Percentiles rank a stretch among this genome's conserved stretches.
Conservation (phyloP, 2,329 filamentous ascomycete genomes). For the Talaromyces sp. region DNA sequence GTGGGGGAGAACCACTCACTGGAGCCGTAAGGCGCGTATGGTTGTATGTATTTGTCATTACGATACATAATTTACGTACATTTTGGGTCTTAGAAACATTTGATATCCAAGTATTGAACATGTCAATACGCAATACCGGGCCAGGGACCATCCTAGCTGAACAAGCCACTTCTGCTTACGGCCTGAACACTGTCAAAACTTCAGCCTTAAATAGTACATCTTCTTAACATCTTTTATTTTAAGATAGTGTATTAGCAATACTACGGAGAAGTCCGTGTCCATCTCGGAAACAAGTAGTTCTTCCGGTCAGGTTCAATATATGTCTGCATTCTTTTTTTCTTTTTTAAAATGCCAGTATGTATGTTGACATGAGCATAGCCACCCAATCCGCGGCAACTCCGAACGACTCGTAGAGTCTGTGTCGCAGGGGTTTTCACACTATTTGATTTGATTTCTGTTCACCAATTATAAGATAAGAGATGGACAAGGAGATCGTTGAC, state of each 20-base stretch:
- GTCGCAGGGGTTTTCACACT: not conserved
- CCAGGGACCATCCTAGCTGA: not conserved
- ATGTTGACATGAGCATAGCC: not conserved
- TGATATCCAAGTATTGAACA: not conserved
- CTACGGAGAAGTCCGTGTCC: not conserved
- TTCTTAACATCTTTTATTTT: too few species aligned
- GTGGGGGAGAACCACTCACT: conserved; percentile 1
- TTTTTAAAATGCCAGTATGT: too few species aligned
- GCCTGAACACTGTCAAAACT: not conserved
- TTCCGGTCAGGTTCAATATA: not conserved
- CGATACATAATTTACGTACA: too few species aligned
- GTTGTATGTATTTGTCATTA: too few species aligned
- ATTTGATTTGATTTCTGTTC: not conserved
- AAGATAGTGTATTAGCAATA: too few species aligned
- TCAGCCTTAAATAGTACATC: too few species aligned
- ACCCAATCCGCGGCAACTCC: not conserved
- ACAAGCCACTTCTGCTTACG: not conserved
- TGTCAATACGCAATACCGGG: not conserved
- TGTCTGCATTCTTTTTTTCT: too few species aligned
- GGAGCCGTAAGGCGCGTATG: not conserved
- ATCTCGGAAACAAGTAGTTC: not conserved
- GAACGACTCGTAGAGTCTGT: not conserved
- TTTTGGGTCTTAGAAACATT: too few species aligned
- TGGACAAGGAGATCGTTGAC: not conserved
- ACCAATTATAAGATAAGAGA: not conserved